Conservation (phyloP, 441 rosid genomes). For the Jatropha multifida region DNA sequence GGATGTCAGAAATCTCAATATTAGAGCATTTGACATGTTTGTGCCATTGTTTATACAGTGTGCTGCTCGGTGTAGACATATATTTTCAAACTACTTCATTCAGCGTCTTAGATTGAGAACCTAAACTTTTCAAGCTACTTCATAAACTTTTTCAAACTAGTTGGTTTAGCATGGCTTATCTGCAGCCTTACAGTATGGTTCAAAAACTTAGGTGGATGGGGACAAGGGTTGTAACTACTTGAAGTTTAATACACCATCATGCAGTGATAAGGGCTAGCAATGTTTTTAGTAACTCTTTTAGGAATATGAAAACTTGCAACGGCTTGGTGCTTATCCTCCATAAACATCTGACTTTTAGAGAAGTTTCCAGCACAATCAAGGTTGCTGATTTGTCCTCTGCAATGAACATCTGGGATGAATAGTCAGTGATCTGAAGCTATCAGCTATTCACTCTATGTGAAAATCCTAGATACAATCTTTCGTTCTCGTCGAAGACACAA, state of each 20-base stretch:
- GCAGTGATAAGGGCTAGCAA: not conserved
- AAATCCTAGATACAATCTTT: not conserved
- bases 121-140: too few relatives aligned
- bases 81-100: too few relatives aligned
- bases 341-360: not conserved
- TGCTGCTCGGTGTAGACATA: too few relatives aligned
- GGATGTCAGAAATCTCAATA: too few relatives aligned
- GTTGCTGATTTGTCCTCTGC: not conserved
- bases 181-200: not conserved
- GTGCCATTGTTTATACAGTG: too few relatives aligned
- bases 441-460: not conserved
- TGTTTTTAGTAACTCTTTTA: not conserved
- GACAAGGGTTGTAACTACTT: not conserved
- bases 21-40: too few relatives aligned
- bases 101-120: too few relatives aligned
- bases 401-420: not conserved
- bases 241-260: not conserved
- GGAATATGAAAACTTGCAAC: too few relatives aligned
- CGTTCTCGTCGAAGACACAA: not conserved
- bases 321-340: not conserved
- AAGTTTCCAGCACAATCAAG: not conserved
- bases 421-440: not conserved
- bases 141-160: too few relatives aligned
- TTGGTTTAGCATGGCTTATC: too few relatives aligned
- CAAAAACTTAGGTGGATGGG: not conserved